A percentile compares a stretch with the other conserved stretches of the same genome.
These are phyloP conservation scores for Cystobasidiopsis lactophilus DNA, from an alignment of 768 basidiomycete species.

Conservation along the genomic window DNA sequence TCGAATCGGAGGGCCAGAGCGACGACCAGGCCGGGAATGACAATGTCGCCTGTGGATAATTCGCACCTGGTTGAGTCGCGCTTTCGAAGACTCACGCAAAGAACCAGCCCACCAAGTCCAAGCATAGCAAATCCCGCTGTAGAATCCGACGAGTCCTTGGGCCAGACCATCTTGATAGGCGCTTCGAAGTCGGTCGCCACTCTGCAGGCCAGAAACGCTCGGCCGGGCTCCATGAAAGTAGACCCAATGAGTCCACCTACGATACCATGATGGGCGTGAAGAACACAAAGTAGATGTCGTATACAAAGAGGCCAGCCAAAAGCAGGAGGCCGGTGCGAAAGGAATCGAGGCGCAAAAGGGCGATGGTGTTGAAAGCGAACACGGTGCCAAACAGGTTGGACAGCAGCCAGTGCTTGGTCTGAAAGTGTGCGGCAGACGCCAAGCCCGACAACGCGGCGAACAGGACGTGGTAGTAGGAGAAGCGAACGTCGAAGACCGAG, in stretches of 20 bases:
- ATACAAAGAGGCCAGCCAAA: slow-evolving; percentile 63
- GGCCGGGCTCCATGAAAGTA: too few species aligned
- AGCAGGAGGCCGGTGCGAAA: slow-evolving; percentile 69
- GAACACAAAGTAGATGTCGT: slow-evolving; percentile 65
- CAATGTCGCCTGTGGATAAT: slow-evolving; percentile 43
- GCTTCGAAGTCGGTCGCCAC: slow-evolving; percentile 76
- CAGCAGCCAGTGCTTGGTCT: slow-evolving; percentile 44
- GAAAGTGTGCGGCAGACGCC: slow-evolving; percentile 44
- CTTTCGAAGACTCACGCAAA: too few species aligned
- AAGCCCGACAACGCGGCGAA: slow-evolving; percentile 31
- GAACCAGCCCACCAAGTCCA: slow-evolving; percentile 31
- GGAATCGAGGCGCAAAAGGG: slow-evolving; percentile 62
- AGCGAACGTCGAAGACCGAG: slow-evolving; percentile 22
- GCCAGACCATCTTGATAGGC: slow-evolving; percentile 81
- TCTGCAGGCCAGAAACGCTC: too few species aligned
- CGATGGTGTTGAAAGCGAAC: slow-evolving; percentile 57
- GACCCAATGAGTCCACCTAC: too few species aligned
- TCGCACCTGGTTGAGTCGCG: too few species aligned
- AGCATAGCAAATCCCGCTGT: slow-evolving; percentile 76
- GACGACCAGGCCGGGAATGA: slow-evolving; percentile 43
- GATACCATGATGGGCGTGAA: slow-evolving; percentile 41
- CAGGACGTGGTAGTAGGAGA: slow-evolving; percentile 29
- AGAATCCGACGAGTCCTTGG: slow-evolving; percentile 36
- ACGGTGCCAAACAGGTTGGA: slow-evolving; percentile 54
- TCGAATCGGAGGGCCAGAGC: slow-evolving; percentile 75